Percentiles rank a stretch among this genome's conserved stretches.
Conservation (phyloP, 495 filamentous ascomycete species). For the Arthonia radiata region DNA sequence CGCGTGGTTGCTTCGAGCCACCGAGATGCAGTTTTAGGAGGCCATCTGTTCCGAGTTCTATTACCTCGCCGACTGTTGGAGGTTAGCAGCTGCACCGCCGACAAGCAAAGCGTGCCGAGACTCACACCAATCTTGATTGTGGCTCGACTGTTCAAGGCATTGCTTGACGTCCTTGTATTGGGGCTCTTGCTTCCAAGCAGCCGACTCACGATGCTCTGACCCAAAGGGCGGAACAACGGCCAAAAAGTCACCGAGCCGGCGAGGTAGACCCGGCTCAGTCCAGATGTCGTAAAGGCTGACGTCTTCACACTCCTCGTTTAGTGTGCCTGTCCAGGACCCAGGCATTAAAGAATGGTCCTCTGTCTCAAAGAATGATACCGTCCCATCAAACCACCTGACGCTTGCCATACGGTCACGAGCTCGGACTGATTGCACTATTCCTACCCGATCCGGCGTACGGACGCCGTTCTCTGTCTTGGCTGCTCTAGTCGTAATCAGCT, state of each 20-base stretch:
- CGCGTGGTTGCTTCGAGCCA: constrained; percentile 18
- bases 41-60: constrained; percentile 28
- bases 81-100: too few species aligned
- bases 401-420: constrained; percentile 25
- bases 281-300: constrained; percentile 33
- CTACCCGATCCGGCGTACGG: constrained; percentile 19
- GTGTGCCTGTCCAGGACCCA: constrained; percentile 16
- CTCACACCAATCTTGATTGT: too few species aligned
- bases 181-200: too few species aligned
- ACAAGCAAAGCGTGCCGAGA: too few species aligned
- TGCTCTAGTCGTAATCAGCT: constrained; percentile 25
- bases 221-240: constrained; percentile 22
- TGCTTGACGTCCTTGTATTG: too few species aligned
- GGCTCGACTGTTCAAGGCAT: too few species aligned
- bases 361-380: constrained; percentile 15
- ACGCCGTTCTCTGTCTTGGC: constrained; percentile 5
- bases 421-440: constrained; percentile 34
- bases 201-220: too few species aligned
- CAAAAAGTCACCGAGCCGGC: constrained; percentile 24
- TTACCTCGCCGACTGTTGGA: constrained; percentile 34
- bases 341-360: constrained; percentile 8
- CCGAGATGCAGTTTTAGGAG: constrained; percentile 27
- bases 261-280: constrained; percentile 18
- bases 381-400: constrained; percentile 27
- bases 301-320: constrained; percentile 18